phyloP scores from a whole-genome alignment of 2,329 filamentous ascomycete genomes.

The Exophiala xenobiotica region DNA sequence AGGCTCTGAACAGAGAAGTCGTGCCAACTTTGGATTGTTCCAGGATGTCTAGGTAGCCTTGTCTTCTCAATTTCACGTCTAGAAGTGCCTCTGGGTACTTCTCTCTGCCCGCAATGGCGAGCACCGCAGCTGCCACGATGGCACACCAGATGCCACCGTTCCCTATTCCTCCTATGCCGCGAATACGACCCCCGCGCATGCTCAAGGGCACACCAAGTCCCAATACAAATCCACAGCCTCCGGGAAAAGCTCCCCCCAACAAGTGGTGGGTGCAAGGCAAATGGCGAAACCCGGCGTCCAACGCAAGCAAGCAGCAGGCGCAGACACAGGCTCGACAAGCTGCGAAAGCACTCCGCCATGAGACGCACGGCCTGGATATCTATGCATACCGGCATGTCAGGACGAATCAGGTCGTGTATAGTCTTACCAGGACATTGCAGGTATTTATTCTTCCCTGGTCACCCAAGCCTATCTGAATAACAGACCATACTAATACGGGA shows the following conservation, averaged over 20 bases:
- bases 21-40: too few species aligned
- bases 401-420: constrained; percentile 66
- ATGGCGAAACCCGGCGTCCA: constrained; percentile 39
- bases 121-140: constrained; percentile 23
- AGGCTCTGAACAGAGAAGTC: too few species aligned
- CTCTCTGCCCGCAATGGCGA: constrained; percentile 28
- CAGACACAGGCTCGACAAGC: constrained; percentile 41
- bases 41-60: too few species aligned
- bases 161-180: constrained; percentile 28
- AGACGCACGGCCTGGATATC: constrained; percentile 58
- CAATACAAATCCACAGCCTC: constrained; percentile 25
- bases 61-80: too few species aligned
- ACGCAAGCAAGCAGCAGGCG: constrained; percentile 43
- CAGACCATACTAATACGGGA: not conserved
- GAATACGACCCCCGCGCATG: constrained; percentile 30
- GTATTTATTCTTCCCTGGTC: constrained; percentile 42
- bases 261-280: constrained; percentile 44
- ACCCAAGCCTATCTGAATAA: not conserved
- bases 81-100: too few species aligned
- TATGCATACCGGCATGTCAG: constrained; percentile 62
- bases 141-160: constrained; percentile 24
- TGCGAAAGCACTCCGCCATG: constrained; percentile 47
- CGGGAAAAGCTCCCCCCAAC: constrained; percentile 11
- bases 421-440: constrained; percentile 56
- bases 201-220: constrained; percentile 27